Base-by-base conservation (phyloP, 164 flowering plant genomes). In the Cinnamomum chago region DNA sequence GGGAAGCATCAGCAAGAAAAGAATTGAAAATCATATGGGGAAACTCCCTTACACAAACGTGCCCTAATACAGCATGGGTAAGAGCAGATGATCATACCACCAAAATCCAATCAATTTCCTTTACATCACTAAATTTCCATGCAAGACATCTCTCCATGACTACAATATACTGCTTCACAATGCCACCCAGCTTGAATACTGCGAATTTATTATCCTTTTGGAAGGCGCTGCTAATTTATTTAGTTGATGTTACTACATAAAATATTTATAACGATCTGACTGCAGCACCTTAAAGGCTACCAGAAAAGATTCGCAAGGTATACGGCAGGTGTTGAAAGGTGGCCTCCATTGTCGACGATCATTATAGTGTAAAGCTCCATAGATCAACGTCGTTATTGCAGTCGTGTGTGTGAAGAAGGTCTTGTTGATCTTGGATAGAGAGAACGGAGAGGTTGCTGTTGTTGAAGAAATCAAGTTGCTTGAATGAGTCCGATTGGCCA, bases 361-460 rank as follows among this genome's bases (percentile, higher is more conserved):
- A 83, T 6, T 89, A 79, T 50, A 86, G 75, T 17, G 84, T 78
- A 75, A 89, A 87, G 74, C 78, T 85, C 95, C 94, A 93, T 0
- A 87, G 80, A 78, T 88, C 90, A 27, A 68, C 68, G 20, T 85
- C 88, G 75, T 74, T 76, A 80, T 62, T 80, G 58, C 73, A 82
- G 50, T 73, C 84, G 50, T 84, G 84, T 4, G 70, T 74, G 75
- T 5, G 74, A 15, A 11, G 79, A 72, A 77, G 72, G 64, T 78
- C 83, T 67, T 86, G 76, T 67, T 86, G 76, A 50, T 80, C 72
- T 30, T 80, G 77, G 62, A 76, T 71, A 58, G 77, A 70, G 70
- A 76, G 65, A 60, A 80, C 84, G 22, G 62, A 72, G 64, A 78
- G 72, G 81, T 67, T 86, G 2, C 82, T 76, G 67, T 83, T 75